Base-by-base conservation (phyloP, 148 eudicot species). In the Silene conica region DNA sequence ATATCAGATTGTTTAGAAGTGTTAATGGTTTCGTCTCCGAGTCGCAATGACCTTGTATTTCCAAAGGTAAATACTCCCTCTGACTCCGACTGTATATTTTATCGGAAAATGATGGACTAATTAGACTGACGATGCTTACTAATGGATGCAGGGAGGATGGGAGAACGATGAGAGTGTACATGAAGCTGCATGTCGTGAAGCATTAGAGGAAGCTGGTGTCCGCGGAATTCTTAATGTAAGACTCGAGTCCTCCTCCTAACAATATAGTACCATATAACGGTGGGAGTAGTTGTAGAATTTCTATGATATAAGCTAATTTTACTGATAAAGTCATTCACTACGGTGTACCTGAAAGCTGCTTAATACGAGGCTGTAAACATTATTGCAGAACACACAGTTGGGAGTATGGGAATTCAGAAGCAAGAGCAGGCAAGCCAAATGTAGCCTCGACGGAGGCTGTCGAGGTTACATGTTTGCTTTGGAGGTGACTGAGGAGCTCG, bases 121-220 rank as follows among this genome's bases (percentile, higher is more conserved):
- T 38, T 7, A 38, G 0, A 38, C 52, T 48, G 14, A 13, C 9
- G 55, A 50, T 4, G 16, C 15, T 12, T 11, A 13, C 15, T 50
- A 13, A 50, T 50, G 55, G 43, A 31, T 70, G 34, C 41, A 86
- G 87, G 89, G 89, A 43, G 87, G 87, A 78, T 87, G 89, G 87
- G 87, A 87, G 68, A 78, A 80, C 69, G 89, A 86, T 34, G 87
- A 84, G 70, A 84, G 83, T 60, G 77, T 86, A 15, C 81, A 84
- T 74, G 81, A 87, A 76, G 89, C 89, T 25, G 89, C 89, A 20
- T 74, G 84, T 19, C 84, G 89, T 3, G 89, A 86, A 78, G 89
- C 89, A 19, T 63, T 84, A 18, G 89, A 86, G 77, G 89, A 86
- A 74, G 89, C 89, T 2, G 87, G 89, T 31, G 86, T 86, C 21